These are phyloP conservation scores for Nigrospora sphaerica DNA, from an alignment of 2,329 filamentous ascomycete species.

Conservation along the genomic window DNA sequence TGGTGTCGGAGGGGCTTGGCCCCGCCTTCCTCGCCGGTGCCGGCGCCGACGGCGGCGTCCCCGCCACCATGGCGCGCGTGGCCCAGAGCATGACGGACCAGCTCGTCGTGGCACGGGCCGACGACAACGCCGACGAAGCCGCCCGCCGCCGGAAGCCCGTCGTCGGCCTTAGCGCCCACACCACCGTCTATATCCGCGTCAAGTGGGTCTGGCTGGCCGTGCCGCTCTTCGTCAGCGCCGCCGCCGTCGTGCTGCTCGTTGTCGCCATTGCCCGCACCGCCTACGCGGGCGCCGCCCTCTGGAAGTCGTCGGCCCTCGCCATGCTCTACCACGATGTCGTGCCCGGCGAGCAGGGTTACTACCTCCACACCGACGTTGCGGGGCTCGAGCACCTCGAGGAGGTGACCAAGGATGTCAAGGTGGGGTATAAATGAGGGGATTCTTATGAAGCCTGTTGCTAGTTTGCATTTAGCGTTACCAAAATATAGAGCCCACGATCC, in stretches of 20 bases:
- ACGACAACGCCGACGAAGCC: too few relatives aligned
- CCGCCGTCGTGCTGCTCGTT: not conserved
- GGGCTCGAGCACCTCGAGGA: not conserved
- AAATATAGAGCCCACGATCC: too few relatives aligned
- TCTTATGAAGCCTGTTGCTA: too few relatives aligned
- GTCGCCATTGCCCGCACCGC: not conserved
- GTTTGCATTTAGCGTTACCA: too few relatives aligned
- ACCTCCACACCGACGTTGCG: not conserved
- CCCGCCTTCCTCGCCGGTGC: slow-evolving; percentile 1
- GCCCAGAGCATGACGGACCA: slow-evolving; percentile 10
- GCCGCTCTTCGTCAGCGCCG: not conserved
- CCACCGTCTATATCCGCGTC: not conserved
- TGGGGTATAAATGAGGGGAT: too few relatives aligned
- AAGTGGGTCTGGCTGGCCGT: not conserved
- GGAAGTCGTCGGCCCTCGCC: not conserved
- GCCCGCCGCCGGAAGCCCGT: not conserved
- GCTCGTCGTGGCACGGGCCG: not conserved
- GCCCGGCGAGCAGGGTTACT: too few relatives aligned
- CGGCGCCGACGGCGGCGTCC: not conserved
- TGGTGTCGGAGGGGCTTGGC: slow-evolving; percentile 2
- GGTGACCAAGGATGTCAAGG: not conserved
- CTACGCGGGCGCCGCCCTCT: not conserved
- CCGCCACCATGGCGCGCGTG: slow-evolving; percentile 3
- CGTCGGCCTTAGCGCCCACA: not conserved
- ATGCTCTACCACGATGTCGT: not conserved